Conservation (phyloP, 2,329 filamentous ascomycete genomes). For the Orbilia quercus region DNA sequence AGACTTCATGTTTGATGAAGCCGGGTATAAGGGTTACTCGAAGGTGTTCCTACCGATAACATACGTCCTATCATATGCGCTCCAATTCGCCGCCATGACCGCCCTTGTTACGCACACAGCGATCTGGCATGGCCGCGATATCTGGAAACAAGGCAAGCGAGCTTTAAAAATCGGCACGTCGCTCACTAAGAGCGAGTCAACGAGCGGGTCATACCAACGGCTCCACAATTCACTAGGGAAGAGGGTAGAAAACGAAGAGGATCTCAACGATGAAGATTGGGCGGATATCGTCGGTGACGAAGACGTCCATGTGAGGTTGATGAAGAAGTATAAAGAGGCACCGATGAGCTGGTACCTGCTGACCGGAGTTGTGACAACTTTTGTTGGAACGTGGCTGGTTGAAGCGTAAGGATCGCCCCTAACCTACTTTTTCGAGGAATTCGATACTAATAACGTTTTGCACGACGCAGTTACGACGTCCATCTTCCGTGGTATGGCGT, state of each 20-base stretch:
- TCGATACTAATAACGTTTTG: constrained; percentile 50
- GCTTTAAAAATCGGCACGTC: constrained; percentile 37
- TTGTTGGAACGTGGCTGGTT: constrained; percentile 83
- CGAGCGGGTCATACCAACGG: constrained; percentile 61
- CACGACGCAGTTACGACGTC: constrained; percentile 74
- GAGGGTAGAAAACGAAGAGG: constrained; percentile 30
- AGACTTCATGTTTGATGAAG: constrained; percentile 80
- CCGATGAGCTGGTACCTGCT: constrained; percentile 83
- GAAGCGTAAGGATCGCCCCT: constrained; percentile 81
- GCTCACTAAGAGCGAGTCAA: constrained; percentile 54
- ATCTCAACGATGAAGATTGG: constrained; percentile 57
- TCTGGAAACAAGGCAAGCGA: constrained; percentile 78
- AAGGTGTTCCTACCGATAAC: constrained; percentile 87
- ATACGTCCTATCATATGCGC: constrained; percentile 85
- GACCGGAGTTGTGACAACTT: constrained; percentile 79
- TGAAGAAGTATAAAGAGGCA: constrained; percentile 83
- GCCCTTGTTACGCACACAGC: constrained; percentile 82
- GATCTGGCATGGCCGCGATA: constrained; percentile 86
- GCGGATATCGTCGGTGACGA: constrained; percentile 74
- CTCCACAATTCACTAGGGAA: constrained; percentile 24
- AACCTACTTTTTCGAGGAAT: background rate
- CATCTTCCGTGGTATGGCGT: constrained; percentile 89
- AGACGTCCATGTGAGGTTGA: constrained; percentile 85
- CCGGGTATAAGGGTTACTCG: constrained; percentile 82
- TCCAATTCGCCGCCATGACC: constrained; percentile 85